phyloP scores from a whole-genome alignment of 768 basidiomycete species.

The Kwoniella sp. region DNA sequence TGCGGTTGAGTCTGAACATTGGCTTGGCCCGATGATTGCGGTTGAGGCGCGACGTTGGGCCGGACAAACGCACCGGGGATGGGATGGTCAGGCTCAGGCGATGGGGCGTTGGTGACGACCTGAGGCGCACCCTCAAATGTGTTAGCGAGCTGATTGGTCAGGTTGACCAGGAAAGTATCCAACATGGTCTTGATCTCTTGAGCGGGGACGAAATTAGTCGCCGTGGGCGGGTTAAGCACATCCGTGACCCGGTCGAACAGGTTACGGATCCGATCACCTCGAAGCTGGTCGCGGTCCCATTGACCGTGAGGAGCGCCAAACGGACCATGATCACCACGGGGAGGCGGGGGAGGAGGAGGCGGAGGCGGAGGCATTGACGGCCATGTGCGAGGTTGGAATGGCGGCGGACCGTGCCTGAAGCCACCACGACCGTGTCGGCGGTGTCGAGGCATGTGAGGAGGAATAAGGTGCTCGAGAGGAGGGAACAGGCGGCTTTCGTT shows the following conservation, averaged over 20 bases:
- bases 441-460: constrained; percentile 4
- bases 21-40: too few species aligned
- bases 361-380: constrained; percentile 2
- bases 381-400: constrained; percentile 1
- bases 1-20: constrained; percentile 6
- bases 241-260: constrained; percentile 30
- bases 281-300: not conserved
- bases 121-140: constrained; percentile 36
- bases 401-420: not conserved
- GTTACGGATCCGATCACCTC: constrained; percentile 17
- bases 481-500: constrained; percentile 30
- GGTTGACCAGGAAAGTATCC: constrained; percentile 43
- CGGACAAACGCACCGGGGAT: constrained; percentile 43
- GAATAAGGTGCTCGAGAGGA: constrained; percentile 34
- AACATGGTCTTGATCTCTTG: constrained; percentile 44
- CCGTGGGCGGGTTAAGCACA: constrained; percentile 19
- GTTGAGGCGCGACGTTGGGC: too few species aligned
- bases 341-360: not conserved
- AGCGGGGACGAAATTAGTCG: constrained; percentile 23
- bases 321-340: not conserved
- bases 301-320: not conserved
- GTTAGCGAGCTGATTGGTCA: constrained; percentile 41
- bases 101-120: constrained; percentile 1
- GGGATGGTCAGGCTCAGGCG: constrained; percentile 19
- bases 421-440: constrained; percentile 5